These are phyloP conservation scores for Cupressus sempervirens DNA, from an alignment of 75 land plant genomes.

Conservation along the genomic window DNA sequence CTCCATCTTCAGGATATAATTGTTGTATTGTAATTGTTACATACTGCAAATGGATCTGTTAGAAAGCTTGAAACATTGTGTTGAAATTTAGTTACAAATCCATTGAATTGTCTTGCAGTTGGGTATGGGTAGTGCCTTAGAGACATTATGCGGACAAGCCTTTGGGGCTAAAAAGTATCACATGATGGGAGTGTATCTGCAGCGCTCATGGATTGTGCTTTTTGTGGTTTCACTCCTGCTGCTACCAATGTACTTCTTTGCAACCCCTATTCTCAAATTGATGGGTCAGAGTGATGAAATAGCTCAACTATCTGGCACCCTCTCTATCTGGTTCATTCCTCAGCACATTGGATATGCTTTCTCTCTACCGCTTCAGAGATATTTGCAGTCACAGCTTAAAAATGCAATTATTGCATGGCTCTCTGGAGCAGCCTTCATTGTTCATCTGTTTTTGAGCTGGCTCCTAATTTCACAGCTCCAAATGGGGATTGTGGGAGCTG, in stretches of 20 bases:
- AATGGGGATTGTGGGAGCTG: slow-evolving; percentile 38
- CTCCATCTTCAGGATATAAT: too few species aligned
- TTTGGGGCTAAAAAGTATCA: slow-evolving; percentile 53
- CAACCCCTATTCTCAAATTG: slow-evolving; percentile 40
- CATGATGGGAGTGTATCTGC: slow-evolving; percentile 69
- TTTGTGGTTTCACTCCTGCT: slow-evolving; percentile 32
- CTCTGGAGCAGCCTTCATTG: slow-evolving; percentile 15
- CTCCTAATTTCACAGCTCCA: slow-evolving; percentile 27
- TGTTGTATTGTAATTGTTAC: background rate
- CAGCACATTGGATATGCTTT: slow-evolving; percentile 31
- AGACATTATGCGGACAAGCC: slow-evolving; percentile 81
- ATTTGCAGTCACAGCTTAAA: slow-evolving; percentile 54
- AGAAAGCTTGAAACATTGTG: background rate
- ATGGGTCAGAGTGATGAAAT: slow-evolving; percentile 31
- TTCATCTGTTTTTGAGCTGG: slow-evolving; percentile 48
- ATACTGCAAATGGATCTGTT: background rate
- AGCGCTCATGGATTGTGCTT: slow-evolving; percentile 59
- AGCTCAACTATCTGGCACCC: slow-evolving; percentile 31
- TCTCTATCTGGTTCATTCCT: slow-evolving; percentile 40
- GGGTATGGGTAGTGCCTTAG: slow-evolving; percentile 82
- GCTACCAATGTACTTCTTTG: slow-evolving; percentile 40
- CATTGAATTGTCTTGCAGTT: slow-evolving; percentile 23
- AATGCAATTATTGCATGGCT: slow-evolving; percentile 32
- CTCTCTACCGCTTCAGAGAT: slow-evolving; percentile 37
- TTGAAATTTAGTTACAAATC: background rate